Base-by-base conservation (phyloP, 2,329 filamentous ascomycete genomes). In the Phaeosphaeriaceae sp. region DNA sequence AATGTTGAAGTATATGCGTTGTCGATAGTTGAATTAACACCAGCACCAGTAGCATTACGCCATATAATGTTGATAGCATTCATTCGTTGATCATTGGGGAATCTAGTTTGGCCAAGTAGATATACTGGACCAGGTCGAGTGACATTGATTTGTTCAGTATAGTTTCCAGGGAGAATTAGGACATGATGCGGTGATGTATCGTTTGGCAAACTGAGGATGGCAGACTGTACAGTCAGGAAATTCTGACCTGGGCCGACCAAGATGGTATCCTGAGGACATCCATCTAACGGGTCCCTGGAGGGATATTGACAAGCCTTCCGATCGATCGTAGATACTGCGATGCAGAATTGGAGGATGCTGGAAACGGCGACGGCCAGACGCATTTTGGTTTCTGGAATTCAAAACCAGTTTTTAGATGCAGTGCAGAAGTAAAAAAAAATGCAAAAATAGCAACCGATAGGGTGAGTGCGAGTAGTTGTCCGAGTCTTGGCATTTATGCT, bases 71-170 rank as follows among this genome's bases (percentile, higher is more conserved):
- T 83, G 15, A 87, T 85, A 0, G 64, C 67, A 56, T 83, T 82
- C 38, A 72, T 67, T 32, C 71, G 70, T 6, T 79, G 74, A 46
- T 79, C 74, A 12, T 77, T 76, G 3, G 81, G 78, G 2, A 67
- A 58, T 2, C 77, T 79, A 1, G 80, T 83, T 52, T 83, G 77
- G n/a, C 85, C 86, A 0, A 87, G 76, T 6, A 88, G 75, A 21
- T 83, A 85, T 6, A 87, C 72, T 0, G 86, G 84, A 0, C 81
- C 84, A 1, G 74, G 68, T 1, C 85, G 83, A 3, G 85, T 88
- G 50, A 88, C 76, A 56, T 88, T 88, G 52, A 88, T 71, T 68
- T 87, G 84, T 61, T 87, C 85, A 1, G 74, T 81, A 60, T 88
- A 88, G 50, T 77, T 78, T 0, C 85, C 85, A 0, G 83, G 76